Evolutionary conservation across 1,139 yeast species (phyloP), one percentile per base, ranked within the genome.

Genomic region (Geotrichum carabidarum): DNA sequence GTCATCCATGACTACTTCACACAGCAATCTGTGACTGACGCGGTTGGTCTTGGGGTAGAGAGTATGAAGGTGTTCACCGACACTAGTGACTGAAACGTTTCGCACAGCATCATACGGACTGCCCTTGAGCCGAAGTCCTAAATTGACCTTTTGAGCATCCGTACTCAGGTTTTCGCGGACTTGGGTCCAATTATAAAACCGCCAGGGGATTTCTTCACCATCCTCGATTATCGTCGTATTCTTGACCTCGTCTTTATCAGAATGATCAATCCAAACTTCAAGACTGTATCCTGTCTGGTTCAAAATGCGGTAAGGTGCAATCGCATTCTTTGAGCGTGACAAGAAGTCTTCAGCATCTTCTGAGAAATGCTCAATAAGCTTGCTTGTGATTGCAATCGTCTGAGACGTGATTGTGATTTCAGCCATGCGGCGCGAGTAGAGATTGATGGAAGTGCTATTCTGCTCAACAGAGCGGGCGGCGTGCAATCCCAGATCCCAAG

Each of bases 111-210:
- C 79, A 62, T 81, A 85, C 0, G 76, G 74, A 0, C 88, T 78
- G 48, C 76, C 81, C 3, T 79, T 50, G 15, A 89, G 69, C 44
- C 77, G 77, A 17, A 90, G 77, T 0, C 86, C 91, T 44, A 91
- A 71, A 1, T 78, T 74, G 44, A 83, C 84, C 22, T 75, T 76
- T 30, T 78, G 80, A 49, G 78, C 80, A 59, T 85, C 85, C 1
- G 87, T 81, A 59, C 82, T 84, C 56, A 90, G 73, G 57, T 83
- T 82, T 65, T 93, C 96, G 68, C 99, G 83, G 18, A 90, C 81
- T 36, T 78, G 78, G 59, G 87, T 78, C 97, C 98, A 93, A 65
- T 93, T 96, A 65, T 91, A 95, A 73, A 94, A 94, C 44, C 93
- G 83, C 98, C 98, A 94, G 0, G 91, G 86, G 9, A 81, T 70